Percentiles rank a stretch among this genome's conserved stretches.
phyloP scores from a whole-genome alignment of 495 filamentous ascomycete genomes.

The Penicillium robsamsonii region DNA sequence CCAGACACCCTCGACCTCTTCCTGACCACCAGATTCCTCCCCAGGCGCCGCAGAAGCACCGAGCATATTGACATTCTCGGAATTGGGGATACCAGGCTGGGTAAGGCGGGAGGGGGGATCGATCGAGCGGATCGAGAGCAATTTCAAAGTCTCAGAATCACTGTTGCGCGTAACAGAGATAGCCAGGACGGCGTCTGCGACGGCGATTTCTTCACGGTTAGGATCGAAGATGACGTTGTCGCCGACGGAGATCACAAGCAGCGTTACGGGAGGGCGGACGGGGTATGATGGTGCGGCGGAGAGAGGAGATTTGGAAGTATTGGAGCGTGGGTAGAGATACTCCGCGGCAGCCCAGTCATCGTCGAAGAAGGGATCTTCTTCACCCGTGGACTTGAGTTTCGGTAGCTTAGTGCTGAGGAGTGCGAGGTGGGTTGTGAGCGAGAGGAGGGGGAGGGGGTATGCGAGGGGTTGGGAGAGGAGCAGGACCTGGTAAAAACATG shows the following conservation, averaged over 20 bases:
- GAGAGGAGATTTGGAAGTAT: constrained; percentile 5
- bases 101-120: constrained; percentile 71
- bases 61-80: constrained; percentile 62
- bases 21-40: constrained; percentile 39
- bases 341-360: constrained; percentile 90
- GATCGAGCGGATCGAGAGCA: constrained; percentile 65
- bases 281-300: constrained; percentile 19
- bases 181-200: constrained; percentile 83
- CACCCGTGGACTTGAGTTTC: constrained; percentile 72
- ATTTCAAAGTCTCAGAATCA: constrained; percentile 37
- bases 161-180: constrained; percentile 59
- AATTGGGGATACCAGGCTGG: constrained; percentile 65
- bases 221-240: constrained; percentile 94
- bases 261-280: constrained; percentile 72
- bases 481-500: constrained; percentile 61
- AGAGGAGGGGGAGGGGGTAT: constrained; percentile 89
- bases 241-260: constrained; percentile 83
- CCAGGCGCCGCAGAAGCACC: constrained; percentile 35
- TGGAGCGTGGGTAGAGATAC: constrained; percentile 66
- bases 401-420: constrained; percentile 85
- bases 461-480: constrained; percentile 88
- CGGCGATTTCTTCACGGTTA: constrained; percentile 81
- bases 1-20: constrained; percentile 71
- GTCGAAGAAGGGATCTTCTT: constrained; percentile 96
- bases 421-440: constrained; percentile 92